These are phyloP conservation scores for Pseudogymnoascus sp. DNA, from an alignment of 2,329 filamentous ascomycete genomes.

Conservation along the genomic window DNA sequence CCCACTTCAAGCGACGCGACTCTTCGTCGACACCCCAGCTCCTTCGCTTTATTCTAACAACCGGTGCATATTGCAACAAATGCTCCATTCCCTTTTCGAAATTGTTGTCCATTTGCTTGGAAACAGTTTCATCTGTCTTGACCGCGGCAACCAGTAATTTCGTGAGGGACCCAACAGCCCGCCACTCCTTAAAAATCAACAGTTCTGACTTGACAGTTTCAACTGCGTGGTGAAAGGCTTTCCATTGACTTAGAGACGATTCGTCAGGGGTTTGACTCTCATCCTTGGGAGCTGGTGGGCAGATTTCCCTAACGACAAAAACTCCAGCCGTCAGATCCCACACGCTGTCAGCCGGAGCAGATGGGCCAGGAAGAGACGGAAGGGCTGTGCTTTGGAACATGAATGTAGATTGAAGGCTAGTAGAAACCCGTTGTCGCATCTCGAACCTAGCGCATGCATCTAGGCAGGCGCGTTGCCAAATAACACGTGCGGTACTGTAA, in stretches of 20 bases:
- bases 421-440: not conserved
- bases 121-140: not conserved
- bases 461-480: slow-evolving; percentile 9
- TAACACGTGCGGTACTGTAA: slow-evolving; percentile 3
- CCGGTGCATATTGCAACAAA: not conserved
- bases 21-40: not conserved
- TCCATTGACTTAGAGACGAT: not conserved
- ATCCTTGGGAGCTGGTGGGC: not conserved
- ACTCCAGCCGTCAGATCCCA: not conserved
- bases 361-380: not conserved
- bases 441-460: not conserved
- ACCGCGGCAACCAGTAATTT: not conserved
- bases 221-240: not conserved
- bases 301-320: not conserved
- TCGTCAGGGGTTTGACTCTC: not conserved
- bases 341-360: not conserved
- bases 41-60: not conserved
- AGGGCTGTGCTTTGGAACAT: not conserved
- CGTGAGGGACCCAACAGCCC: not conserved
- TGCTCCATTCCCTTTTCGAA: not conserved
- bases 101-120: not conserved
- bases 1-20: not conserved
- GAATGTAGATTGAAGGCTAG: not conserved
- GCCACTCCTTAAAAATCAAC: not conserved
- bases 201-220: not conserved